These are phyloP conservation scores for Elaeagnus macrophylla DNA, from an alignment of 306 rosid genomes.

Conservation along the genomic window DNA sequence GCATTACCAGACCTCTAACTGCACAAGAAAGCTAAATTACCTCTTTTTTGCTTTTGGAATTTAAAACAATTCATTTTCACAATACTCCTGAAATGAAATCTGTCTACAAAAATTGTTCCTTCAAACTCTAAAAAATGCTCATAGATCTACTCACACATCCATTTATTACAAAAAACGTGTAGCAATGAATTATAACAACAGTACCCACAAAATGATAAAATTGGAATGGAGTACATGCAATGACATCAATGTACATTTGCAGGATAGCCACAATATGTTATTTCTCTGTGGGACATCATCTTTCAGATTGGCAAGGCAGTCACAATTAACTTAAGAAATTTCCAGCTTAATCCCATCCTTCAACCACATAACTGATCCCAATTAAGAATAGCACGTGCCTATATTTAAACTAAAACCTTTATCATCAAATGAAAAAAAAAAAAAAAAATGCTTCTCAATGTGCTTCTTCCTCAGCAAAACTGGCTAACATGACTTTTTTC, in stretches of 20 bases:
- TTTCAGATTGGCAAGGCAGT: neutral
- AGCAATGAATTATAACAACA: neutral
- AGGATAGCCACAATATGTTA: too few relatives aligned
- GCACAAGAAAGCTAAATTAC: neutral
- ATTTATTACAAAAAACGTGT: neutral
- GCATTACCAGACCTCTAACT: too few relatives aligned
- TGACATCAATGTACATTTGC: too few relatives aligned
- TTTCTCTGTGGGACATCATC: neutral
- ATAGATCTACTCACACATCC: neutral
- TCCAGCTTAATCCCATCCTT: neutral
- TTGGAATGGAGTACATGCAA: too few relatives aligned
- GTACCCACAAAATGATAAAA: neutral
- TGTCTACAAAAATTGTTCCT: neutral
- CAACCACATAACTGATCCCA: neutral
- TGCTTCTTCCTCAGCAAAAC: too few relatives aligned
- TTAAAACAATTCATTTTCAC: neutral
- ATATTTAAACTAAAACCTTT: neutral
- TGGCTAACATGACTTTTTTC: too few relatives aligned
- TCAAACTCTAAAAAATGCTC: neutral
- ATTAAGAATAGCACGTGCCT: too few relatives aligned
- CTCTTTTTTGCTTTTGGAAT: neutral
- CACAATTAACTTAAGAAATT: neutral
- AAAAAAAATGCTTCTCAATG: too few relatives aligned
- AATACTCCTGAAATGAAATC: neutral
- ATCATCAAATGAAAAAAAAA: neutral